Conservation (phyloP, 2,329 filamentous ascomycete species). For the Neospermospora avenae region DNA sequence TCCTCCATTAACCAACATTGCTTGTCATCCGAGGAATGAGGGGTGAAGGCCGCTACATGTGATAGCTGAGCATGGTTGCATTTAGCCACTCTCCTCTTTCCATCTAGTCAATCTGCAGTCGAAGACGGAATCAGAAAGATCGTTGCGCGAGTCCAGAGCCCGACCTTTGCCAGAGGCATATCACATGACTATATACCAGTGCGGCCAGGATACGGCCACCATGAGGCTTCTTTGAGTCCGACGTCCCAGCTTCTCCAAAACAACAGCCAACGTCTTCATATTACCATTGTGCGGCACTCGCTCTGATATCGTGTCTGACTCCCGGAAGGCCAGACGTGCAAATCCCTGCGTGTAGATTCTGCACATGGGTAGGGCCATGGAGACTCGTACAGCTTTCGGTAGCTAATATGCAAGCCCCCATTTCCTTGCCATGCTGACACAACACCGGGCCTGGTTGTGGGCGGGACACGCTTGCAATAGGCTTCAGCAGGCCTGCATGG, state of each 20-base stretch:
- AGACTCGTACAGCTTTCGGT: constrained; percentile 1
- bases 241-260: background rate
- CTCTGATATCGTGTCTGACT: background rate
- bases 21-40: background rate
- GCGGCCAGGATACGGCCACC: background rate
- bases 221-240: background rate
- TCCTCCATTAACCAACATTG: background rate
- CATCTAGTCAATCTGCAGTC: background rate
- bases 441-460: background rate
- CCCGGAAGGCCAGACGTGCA: background rate
- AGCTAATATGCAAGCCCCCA: background rate
- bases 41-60: background rate
- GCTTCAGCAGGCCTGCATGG: background rate
- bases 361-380: background rate
- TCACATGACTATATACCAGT: constrained; percentile 1
- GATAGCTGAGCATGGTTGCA: background rate
- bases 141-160: background rate
- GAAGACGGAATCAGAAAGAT: constrained; percentile 5
- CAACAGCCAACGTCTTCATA: background rate
- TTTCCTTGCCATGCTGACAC: background rate
- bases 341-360: constrained; percentile 1
- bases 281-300: background rate
- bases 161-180: background rate
- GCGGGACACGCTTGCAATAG: background rate
- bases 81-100: constrained; percentile 4